These are phyloP conservation scores for Talaromyces sp. DNA, from an alignment of 2,329 filamentous ascomycete species.

Conservation along the genomic window DNA sequence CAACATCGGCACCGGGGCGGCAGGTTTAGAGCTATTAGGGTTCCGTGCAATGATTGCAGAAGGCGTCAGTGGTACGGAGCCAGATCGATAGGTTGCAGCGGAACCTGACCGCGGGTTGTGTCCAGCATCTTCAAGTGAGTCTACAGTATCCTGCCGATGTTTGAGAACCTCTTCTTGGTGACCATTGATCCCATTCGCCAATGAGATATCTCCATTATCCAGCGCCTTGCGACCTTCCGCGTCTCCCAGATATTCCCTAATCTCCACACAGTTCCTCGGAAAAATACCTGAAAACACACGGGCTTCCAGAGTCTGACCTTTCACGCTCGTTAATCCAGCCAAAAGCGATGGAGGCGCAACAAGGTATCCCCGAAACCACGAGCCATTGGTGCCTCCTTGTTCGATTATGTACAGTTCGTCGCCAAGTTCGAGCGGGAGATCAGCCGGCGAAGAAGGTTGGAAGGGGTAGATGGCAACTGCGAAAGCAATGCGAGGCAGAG, in stretches of 20 bases:
- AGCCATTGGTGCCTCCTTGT: constrained; percentile 76
- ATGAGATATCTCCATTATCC: constrained; percentile 37
- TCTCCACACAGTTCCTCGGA: constrained; percentile 87
- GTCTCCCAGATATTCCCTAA: constrained; percentile 86
- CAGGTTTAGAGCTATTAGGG: constrained; percentile 65
- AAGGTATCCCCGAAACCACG: constrained; percentile 94
- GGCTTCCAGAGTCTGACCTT: constrained; percentile 89
- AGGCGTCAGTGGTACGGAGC: constrained; percentile 36
- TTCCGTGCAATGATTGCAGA: constrained; percentile 50
- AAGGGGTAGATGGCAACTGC: constrained; percentile 96
- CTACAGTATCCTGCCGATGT: constrained; percentile 2
- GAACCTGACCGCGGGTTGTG: constrained; percentile 28
- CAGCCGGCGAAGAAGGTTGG: constrained; percentile 76
- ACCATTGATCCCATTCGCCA: constrained; percentile 29
- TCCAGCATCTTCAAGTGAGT: constrained; percentile 21
- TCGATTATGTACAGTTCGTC: constrained; percentile 99
- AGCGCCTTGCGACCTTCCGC: constrained; percentile 46
- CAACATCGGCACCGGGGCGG: constrained; percentile 92
- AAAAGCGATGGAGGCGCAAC: constrained; percentile 91
- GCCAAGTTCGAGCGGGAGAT: constrained; percentile 93
- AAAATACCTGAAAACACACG: constrained; percentile 99
- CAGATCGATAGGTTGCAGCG: constrained; percentile 27
- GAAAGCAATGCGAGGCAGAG: constrained; percentile 94
- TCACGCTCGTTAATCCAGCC: constrained; percentile 83
- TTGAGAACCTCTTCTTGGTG: constrained; percentile 35